phyloP scores from a whole-genome alignment of 2,329 filamentous ascomycete genomes.

The Claviceps fusiformis region DNA sequence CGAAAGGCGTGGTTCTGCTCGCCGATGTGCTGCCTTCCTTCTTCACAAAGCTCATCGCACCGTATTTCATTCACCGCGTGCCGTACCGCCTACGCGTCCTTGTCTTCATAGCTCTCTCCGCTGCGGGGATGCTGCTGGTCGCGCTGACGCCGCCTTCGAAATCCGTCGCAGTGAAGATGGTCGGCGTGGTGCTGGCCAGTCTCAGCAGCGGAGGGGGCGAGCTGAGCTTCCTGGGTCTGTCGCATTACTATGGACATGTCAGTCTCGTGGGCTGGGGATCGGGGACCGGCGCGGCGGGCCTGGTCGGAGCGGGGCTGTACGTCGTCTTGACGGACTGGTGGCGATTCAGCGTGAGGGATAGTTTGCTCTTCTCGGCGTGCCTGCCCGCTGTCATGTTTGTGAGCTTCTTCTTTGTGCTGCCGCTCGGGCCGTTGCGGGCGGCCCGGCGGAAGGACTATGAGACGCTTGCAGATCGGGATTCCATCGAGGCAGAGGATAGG shows the following conservation, averaged over 20 bases:
- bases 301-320: slow-evolving; percentile 80
- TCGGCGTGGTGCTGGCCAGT: slow-evolving; percentile 73
- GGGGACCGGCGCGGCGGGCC: slow-evolving; percentile 77
- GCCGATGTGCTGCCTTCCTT: slow-evolving; percentile 89
- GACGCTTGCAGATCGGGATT: slow-evolving; percentile 30
- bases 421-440: slow-evolving; percentile 48
- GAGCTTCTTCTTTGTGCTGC: slow-evolving; percentile 75
- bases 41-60: slow-evolving; percentile 71
- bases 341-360: slow-evolving; percentile 58
- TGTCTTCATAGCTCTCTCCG: slow-evolving; percentile 60
- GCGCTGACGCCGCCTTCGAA: slow-evolving; percentile 57
- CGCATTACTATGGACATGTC: slow-evolving; percentile 82
- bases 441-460: slow-evolving; percentile 38
- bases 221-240: slow-evolving; percentile 78
- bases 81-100: slow-evolving; percentile 67
- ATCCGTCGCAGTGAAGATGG: slow-evolving; percentile 61
- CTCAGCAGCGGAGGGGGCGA: slow-evolving; percentile 79
- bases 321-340: slow-evolving; percentile 72
- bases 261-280: slow-evolving; percentile 86
- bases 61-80: slow-evolving; percentile 84
- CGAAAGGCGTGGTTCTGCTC: slow-evolving; percentile 85
- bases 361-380: slow-evolving; percentile 63
- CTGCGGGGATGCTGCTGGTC: slow-evolving; percentile 78
- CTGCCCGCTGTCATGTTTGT: slow-evolving; percentile 71
- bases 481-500: slow-evolving; percentile 23